phyloP scores from a whole-genome alignment of 768 basidiomycete species.

The Boletus speciosus region DNA sequence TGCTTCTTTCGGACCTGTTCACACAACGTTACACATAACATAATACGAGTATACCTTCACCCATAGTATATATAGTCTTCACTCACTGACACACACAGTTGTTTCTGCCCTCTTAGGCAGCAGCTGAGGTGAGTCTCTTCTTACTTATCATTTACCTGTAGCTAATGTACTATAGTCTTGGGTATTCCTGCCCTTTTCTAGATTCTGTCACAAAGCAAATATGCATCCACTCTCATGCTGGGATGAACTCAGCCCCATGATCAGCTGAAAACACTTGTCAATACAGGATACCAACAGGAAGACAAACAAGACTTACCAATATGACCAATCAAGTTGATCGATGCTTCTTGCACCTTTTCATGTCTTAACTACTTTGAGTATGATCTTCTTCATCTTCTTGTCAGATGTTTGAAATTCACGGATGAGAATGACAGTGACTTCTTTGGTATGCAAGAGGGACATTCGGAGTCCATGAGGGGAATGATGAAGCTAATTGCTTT shows the following conservation, averaged over 20 bases:
- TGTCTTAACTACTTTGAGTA: conserved; percentile 98
- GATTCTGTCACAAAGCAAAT: no score
- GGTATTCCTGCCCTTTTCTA: no score
- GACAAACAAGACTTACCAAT: conserved; percentile 48
- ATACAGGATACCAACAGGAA: not conserved
- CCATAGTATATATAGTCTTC: no score
- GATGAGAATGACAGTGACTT: conserved; percentile 93
- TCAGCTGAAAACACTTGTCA: conserved; percentile 55
- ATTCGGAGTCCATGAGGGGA: conserved; percentile 99
- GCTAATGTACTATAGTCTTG: no score
- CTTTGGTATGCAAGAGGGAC: conserved; percentile 97
- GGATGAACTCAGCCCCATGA: conserved; percentile 58
- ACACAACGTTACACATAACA: no score
- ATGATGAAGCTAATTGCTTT: conserved; percentile 99
- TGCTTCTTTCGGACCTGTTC: no score
- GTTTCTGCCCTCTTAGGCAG: no score
- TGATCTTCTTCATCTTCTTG: conserved; percentile 99
- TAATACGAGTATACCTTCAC: no score
- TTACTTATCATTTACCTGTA: no score
- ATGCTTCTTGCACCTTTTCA: conserved; percentile 99
- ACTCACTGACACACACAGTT: no score
- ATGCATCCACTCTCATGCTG: no score
- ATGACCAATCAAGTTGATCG: conserved; percentile 98
- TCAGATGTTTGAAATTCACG: conserved; percentile 99
- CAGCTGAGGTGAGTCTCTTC: no score